Evolutionary conservation across 2,329 filamentous ascomycete species (phyloP), one percentile per base, ranked within the genome.

Genomic region (Gaeumannomyces tritici): DNA sequence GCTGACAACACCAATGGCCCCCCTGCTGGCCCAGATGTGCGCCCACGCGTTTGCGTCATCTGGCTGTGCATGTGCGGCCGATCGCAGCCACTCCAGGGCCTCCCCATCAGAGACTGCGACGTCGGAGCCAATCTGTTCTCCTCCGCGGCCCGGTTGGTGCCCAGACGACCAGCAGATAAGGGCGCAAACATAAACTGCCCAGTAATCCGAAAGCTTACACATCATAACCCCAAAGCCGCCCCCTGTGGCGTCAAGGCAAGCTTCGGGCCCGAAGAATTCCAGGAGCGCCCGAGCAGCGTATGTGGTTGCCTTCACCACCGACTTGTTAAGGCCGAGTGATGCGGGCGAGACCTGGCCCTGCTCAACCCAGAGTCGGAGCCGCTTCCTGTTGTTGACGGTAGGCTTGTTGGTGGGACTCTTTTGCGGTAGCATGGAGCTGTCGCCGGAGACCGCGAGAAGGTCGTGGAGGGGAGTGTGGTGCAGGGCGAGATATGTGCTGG

Each of bases 121-220:
- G 55, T 59, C 65, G 63, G 64, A 63, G 66, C 69, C 47, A n/a
- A 28, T n/a, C 33, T 60, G 4, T 27, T 51, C 35, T 7, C 11
- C 58, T n/a, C 7, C 27, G 28, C 65, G 63, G 28, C 54, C 61
- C 42, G 64, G 64, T 12, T 70, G 70, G 63, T 81, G 74, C 2
- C 78, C 77, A 65, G 80, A 82, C 1, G 83, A 82, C 84, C 84
- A 87, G 73, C 80, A 84, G 65, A 86, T 81, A 60, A 87, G 75
- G 9, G 81, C 75, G 65, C 82, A 84, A 9, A 82, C 79, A 67
- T 86, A 85, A 59, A 85, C 67, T 35, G 74, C 78, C 82, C 82
- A 84, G 67, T 81, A 83, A 65, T 82, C 77, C 2, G 77, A 79
- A 55, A 84, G 73, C 61, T 79, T 76, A 24, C 65, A 68, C 63